A percentile compares a stretch with the other conserved stretches of the same genome.
phyloP scores from a whole-genome alignment of 139 green algal species.

The Chlamydomonas applanata region DNA sequence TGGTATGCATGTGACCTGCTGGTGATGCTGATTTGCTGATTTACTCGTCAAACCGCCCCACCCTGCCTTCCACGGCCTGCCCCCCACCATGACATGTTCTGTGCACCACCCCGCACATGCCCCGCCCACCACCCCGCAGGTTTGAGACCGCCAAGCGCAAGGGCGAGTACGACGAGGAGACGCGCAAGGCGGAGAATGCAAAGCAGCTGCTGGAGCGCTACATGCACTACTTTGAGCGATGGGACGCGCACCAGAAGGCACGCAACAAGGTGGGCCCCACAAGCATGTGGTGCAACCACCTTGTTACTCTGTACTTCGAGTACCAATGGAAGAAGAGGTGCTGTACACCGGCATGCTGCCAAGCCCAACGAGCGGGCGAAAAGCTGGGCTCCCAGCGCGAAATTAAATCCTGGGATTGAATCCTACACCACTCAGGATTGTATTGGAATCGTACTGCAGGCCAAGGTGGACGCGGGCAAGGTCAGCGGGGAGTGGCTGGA shows the following conservation, averaged over 20 bases:
- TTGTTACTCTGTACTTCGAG: too few species aligned
- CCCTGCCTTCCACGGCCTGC: background rate
- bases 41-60: background rate
- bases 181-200: conserved; percentile 77
- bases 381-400: conserved; percentile 37
- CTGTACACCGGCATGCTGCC: too few species aligned
- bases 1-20: background rate
- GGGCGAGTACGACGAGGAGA: conserved; percentile 84
- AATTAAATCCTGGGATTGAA: too few species aligned
- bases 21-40: too few species aligned
- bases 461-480: conserved; percentile 34
- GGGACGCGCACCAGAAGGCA: conserved; percentile 79
- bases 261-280: conserved; percentile 58
- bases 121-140: conserved; percentile 45
- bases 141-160: conserved; percentile 78
- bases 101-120: background rate
- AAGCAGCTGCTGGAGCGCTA: conserved; percentile 89
- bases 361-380: conserved; percentile 79
- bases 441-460: too few species aligned
- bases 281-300: too few species aligned
- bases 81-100: background rate
- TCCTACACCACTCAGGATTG: too few species aligned
- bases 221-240: conserved; percentile 85
- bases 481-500: conserved; percentile 65
- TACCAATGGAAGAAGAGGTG: too few species aligned